Evolutionary conservation across 2,329 filamentous ascomycete genomes (phyloP).

Genomic region (Trichoderma oligosporum): DNA sequence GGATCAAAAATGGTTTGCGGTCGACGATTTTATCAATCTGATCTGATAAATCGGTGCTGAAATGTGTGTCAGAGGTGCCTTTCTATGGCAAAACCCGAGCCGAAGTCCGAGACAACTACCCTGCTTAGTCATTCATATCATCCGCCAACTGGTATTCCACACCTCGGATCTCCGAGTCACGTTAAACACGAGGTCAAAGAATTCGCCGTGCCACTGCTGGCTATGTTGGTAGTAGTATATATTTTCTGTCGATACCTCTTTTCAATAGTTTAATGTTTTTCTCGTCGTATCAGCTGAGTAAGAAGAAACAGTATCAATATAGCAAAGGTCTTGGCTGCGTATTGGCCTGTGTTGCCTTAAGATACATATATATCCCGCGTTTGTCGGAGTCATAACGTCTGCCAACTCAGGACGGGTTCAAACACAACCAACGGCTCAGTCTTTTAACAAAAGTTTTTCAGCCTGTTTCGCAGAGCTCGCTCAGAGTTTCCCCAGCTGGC

Average conservation of each 20-base stretch:
- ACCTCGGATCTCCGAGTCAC: slow-evolving; percentile 16
- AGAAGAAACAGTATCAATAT: neutral
- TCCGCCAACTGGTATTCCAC: too few relatives aligned
- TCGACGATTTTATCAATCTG: slow-evolving; percentile 37
- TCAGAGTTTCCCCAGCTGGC: slow-evolving; percentile 15
- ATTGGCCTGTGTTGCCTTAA: neutral
- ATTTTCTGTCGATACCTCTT: neutral
- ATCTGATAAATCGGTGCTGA: slow-evolving; percentile 36
- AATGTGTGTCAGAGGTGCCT: slow-evolving; percentile 2
- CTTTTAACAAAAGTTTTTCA: neutral
- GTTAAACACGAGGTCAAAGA: neutral
- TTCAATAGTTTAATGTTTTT: neutral
- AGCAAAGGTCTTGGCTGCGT: neutral
- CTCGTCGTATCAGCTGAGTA: neutral
- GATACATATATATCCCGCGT: neutral
- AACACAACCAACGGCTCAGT: too few relatives aligned
- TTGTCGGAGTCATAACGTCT: neutral
- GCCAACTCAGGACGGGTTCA: too few relatives aligned
- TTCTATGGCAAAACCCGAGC: slow-evolving; percentile 7
- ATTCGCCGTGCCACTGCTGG: neutral
- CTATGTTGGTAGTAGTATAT: neutral
- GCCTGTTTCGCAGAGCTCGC: slow-evolving; percentile 1
- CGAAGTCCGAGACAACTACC: neutral
- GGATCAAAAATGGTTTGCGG: slow-evolving; percentile 23
- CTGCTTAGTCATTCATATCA: slow-evolving; percentile 12